phyloP scores from a whole-genome alignment of 73 alveolate species.

The Stentor coeruleus region DNA sequence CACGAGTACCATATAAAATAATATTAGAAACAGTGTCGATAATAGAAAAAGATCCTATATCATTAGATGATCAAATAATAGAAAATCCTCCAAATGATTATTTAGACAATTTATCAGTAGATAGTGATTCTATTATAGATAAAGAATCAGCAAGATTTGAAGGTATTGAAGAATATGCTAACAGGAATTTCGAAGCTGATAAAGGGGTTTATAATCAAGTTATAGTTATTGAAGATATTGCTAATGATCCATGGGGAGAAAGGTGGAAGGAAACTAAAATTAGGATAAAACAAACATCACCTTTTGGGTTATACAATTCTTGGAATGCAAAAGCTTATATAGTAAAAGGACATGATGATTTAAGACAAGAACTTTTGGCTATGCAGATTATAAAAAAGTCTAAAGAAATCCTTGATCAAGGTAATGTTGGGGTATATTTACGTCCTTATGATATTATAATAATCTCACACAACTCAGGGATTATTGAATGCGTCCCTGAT shows the following conservation, averaged over 20 bases:
- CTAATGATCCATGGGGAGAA: slow-evolving; percentile 63
- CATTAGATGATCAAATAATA: background rate
- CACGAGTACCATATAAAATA: slow-evolving; percentile 84
- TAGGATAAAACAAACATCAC: slow-evolving; percentile 56
- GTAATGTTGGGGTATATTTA: slow-evolving; percentile 68
- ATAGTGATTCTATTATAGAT: slow-evolving; percentile 16
- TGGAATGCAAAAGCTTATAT: slow-evolving; percentile 76
- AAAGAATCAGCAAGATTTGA: slow-evolving; percentile 29
- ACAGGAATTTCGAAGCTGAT: slow-evolving; percentile 19
- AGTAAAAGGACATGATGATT: slow-evolving; percentile 97
- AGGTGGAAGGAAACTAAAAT: slow-evolving; percentile 66
- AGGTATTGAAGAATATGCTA: slow-evolving; percentile 58
- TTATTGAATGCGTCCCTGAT: slow-evolving; percentile 92
- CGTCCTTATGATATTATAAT: slow-evolving; percentile 95
- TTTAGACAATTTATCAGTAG: slow-evolving; percentile 21
- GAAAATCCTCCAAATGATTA: slow-evolving; percentile 15
- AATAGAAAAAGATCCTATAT: slow-evolving; percentile 28
- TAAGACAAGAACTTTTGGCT: slow-evolving; percentile 93
- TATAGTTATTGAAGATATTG: slow-evolving; percentile 57
- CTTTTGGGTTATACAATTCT: slow-evolving; percentile 67
- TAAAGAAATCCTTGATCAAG: slow-evolving; percentile 72
- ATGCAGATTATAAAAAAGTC: slow-evolving; percentile 89
- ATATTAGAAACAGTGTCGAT: slow-evolving; percentile 39
- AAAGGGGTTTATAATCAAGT: slow-evolving; percentile 29
- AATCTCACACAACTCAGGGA: slow-evolving; percentile 90